These are phyloP conservation scores for Fraxinus ornus DNA, from an alignment of 305 asterid species.

Conservation along the genomic window DNA sequence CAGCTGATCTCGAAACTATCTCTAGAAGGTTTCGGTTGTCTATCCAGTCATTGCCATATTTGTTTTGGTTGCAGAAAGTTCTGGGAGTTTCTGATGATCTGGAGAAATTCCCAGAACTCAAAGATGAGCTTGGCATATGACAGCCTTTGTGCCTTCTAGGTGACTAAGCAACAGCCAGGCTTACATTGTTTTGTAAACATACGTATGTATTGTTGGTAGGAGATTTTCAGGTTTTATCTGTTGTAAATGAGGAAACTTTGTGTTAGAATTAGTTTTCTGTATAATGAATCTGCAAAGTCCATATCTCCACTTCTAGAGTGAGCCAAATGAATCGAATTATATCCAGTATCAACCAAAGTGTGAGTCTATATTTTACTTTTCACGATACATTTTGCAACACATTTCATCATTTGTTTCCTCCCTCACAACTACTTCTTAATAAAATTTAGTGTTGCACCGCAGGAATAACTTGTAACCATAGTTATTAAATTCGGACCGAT, in stretches of 20 bases:
- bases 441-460: too few species aligned
- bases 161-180: constrained; percentile 35
- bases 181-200: not conserved
- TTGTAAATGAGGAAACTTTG: not conserved
- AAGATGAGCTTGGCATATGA: constrained; percentile 89
- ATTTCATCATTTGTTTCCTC: not conserved
- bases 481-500: too few species aligned
- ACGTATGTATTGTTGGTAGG: not conserved
- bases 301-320: too few species aligned
- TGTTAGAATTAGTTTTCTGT: too few species aligned
- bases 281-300: too few species aligned
- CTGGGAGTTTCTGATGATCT: constrained; percentile 55
- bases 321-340: too few species aligned
- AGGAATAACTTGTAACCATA: too few species aligned
- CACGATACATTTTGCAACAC: too few species aligned
- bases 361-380: too few species aligned
- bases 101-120: constrained; percentile 63
- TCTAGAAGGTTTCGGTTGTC: constrained; percentile 42
- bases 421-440: not conserved
- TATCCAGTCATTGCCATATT: constrained; percentile 56
- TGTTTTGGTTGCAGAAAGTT: constrained; percentile 59
- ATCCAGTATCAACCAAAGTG: not conserved
- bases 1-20: constrained; percentile 66
- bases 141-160: constrained; percentile 81
- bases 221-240: not conserved